Base-by-base conservation (phyloP, 108 stramenopile species). In the Cyclostephanos tholiformis region DNA sequence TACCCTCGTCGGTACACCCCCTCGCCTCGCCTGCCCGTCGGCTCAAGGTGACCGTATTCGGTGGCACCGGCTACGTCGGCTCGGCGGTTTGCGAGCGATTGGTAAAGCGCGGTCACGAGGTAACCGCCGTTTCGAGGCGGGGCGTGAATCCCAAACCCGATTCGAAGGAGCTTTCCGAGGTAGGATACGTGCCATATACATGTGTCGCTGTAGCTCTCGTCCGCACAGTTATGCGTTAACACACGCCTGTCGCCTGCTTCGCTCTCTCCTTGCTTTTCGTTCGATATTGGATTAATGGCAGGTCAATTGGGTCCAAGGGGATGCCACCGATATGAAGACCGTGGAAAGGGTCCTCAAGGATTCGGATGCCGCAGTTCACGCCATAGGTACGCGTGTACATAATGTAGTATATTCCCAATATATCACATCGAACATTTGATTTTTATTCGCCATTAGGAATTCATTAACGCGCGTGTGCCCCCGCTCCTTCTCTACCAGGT, bases 51-150 rank as follows among this genome's bases (percentile, higher is more conserved):
- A 72, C 71, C 13, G 78, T 79, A 27, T 79, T 79, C 35, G 78
- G 78, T 16, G 86, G 86, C 0, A 84, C 86, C 5, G 86, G 86
- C 11, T 87, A 87, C 67, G 86, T 87, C 27, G 86, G 86, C n/a
- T 80, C 79, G 1, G 77, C 73, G 22, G 85, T 86, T 0, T 86
- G 85, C 67, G 85, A 87, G 55, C 76, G 84, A 29, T 61, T 83
- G 14, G 63, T 84, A 19, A 74, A 74, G 32, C 81, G 81, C 4
- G 86, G 84, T 29, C 76, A 84, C 30, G 59, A 63, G 20, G 86
- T 87, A 19, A 84, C 86, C 9, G 83, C 80, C 12, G 60, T 87
- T n/a, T 70, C 67, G 1, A 76, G 86, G n/a, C 72, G 86, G 13
- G 86, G 86, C 5, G 50, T 58, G 6, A 87, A 87, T 65, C 86